Evolutionary conservation across 2,329 filamentous ascomycete species (phyloP).

Genomic region (Torrubiellomyces zombiae): DNA sequence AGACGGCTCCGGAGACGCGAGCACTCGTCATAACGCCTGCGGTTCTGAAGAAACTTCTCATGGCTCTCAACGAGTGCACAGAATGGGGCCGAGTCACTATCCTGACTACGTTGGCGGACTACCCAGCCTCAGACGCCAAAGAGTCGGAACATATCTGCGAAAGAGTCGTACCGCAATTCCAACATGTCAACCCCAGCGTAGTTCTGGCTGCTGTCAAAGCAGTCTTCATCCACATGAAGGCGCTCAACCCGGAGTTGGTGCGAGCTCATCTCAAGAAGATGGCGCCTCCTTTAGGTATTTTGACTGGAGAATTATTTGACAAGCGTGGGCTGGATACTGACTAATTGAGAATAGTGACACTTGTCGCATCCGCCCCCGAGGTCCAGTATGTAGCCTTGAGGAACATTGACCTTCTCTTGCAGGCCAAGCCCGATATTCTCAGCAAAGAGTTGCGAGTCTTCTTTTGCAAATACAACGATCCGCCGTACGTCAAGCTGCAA

Average conservation of each 20-base stretch:
- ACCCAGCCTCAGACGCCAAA: conserved; percentile 73
- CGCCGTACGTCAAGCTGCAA: conserved; percentile 90
- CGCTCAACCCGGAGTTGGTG: conserved; percentile 60
- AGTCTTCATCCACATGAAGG: conserved; percentile 91
- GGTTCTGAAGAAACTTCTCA: conserved; percentile 84
- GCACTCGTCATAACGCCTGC: conserved; percentile 69
- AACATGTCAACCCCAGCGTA: conserved; percentile 94
- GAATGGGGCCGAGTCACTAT: conserved; percentile 97
- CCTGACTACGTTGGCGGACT: conserved; percentile 74
- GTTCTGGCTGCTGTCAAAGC: conserved; percentile 95
- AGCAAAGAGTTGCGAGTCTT: conserved; percentile 97
- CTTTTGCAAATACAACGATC: conserved; percentile 99
- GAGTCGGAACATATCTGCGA: conserved; percentile 98
- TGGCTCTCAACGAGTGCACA: conserved; percentile 94
- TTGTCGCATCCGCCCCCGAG: conserved; percentile 88
- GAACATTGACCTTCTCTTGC: conserved; percentile 89
- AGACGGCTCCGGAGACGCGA: conserved; percentile 78
- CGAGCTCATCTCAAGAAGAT: conserved; percentile 93
- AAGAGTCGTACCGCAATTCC: conserved; percentile 87
- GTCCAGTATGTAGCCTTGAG: conserved; percentile 93
- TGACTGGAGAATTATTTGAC: too few relatives aligned
- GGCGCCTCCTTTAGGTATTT: conserved; percentile 74
- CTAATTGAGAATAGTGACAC: conserved; percentile 72
- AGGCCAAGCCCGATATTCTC: conserved; percentile 90
- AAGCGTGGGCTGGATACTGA: too few relatives aligned